Conservation (phyloP, 2,329 filamentous ascomycete genomes). For the Penicillium freii region DNA sequence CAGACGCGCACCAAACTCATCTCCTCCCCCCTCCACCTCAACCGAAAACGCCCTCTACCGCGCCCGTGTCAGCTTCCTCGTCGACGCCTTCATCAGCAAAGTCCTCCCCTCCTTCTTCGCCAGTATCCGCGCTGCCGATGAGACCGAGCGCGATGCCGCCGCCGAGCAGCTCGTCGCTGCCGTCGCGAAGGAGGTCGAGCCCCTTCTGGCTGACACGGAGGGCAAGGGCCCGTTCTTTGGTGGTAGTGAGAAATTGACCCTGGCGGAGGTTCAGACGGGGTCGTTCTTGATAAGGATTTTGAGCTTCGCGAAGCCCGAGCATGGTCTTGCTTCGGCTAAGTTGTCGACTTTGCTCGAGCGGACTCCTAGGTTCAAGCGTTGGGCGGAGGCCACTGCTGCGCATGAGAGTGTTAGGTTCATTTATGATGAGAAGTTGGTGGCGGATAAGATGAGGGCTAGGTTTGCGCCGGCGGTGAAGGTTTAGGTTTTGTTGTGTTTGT, state of each 20-base stretch:
- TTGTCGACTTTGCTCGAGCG: slow-evolving; percentile 49
- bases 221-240: slow-evolving; percentile 59
- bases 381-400: slow-evolving; percentile 59
- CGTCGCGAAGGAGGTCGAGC: slow-evolving; percentile 70
- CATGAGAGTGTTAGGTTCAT: slow-evolving; percentile 66
- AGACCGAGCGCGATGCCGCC: slow-evolving; percentile 52
- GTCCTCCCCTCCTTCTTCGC: slow-evolving; percentile 51
- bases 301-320: slow-evolving; percentile 52
- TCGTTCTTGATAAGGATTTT: slow-evolving; percentile 66
- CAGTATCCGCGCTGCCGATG: slow-evolving; percentile 47
- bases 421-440: slow-evolving; percentile 55
- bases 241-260: slow-evolving; percentile 62
- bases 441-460: slow-evolving; percentile 45
- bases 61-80: slow-evolving; percentile 69
- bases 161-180: slow-evolving; percentile 54
- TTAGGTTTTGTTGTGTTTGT: slow-evolving; percentile 1
- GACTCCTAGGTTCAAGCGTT: slow-evolving; percentile 66
- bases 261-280: slow-evolving; percentile 68
- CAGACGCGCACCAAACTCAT: slow-evolving; percentile 67
- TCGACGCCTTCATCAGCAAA: slow-evolving; percentile 67
- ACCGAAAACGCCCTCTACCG: slow-evolving; percentile 59
- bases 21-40: slow-evolving; percentile 57
- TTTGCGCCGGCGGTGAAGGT: slow-evolving; percentile 32
- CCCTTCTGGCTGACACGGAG: slow-evolving; percentile 56
- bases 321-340: slow-evolving; percentile 51